Conservation (phyloP, 177 flowering plant genomes). For the Vitis hybrid region DNA sequence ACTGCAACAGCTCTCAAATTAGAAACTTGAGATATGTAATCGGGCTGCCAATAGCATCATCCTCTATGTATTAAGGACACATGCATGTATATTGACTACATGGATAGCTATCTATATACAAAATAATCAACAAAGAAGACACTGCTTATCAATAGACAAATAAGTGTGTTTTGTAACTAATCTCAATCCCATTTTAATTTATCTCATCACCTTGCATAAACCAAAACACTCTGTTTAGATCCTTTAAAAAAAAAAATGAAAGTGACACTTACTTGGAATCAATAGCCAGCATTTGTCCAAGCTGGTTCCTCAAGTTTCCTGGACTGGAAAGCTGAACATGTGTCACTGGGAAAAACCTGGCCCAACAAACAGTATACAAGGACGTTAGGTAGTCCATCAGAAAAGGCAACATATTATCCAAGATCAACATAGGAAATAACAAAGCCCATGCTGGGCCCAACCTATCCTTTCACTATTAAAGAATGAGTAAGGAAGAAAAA, state of each 20-base stretch:
- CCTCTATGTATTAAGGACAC: neutral
- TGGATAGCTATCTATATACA: no score
- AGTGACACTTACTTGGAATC: slow-evolving; percentile 56
- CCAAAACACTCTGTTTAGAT: no score
- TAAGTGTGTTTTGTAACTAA: no score
- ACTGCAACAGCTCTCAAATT: neutral
- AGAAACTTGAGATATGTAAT: neutral
- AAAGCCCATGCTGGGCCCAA: neutral
- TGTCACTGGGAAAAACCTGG: slow-evolving; percentile 75
- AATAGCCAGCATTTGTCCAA: slow-evolving; percentile 85
- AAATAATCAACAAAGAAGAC: no score
- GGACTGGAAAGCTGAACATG: slow-evolving; percentile 77
- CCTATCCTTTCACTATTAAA: neutral
- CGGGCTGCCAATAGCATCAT: neutral
- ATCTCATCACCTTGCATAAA: no score
- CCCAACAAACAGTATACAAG: slow-evolving; percentile 5
- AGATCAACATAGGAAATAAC: slow-evolving; percentile 4
- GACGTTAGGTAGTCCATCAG: neutral
- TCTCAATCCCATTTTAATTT: no score
- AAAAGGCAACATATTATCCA: neutral
- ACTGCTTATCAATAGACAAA: no score
- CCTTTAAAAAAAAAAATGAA: neutral
- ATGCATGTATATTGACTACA: neutral
- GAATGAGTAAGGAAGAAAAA: slow-evolving; percentile 1
- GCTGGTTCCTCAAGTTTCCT: slow-evolving; percentile 78